A percentile compares a stretch with the other conserved stretches of the same genome.
These are phyloP conservation scores for Podosphaera xanthii DNA, from an alignment of 2,329 filamentous ascomycete genomes.

Conservation along the genomic window DNA sequence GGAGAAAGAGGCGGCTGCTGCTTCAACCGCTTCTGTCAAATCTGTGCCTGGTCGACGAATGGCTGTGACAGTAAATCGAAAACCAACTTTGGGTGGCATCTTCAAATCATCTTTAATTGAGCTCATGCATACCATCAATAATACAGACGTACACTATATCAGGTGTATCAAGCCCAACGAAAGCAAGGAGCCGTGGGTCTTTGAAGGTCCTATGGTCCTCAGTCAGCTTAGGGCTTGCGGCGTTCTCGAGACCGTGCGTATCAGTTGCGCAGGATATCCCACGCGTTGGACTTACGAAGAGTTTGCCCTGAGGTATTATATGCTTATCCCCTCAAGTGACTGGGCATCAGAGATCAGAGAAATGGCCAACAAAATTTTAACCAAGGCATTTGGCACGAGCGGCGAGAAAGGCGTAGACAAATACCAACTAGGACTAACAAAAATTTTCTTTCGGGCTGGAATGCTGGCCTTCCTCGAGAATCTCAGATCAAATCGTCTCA, in stretches of 20 bases:
- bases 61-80: conserved; percentile 78
- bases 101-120: conserved; percentile 98
- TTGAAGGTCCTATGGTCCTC: conserved; percentile 95
- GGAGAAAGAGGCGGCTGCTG: conserved; percentile 59
- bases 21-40: conserved; percentile 44
- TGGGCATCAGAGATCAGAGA: conserved; percentile 88
- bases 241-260: conserved; percentile 94
- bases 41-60: conserved; percentile 65
- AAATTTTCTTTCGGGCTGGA: conserved; percentile 97
- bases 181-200: conserved; percentile 89
- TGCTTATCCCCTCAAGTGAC: conserved; percentile 70
- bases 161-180: conserved; percentile 98
- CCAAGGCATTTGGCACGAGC: conserved; percentile 62
- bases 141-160: conserved; percentile 96
- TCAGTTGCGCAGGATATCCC: conserved; percentile 90
- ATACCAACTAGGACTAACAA: conserved; percentile 91
- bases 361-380: conserved; percentile 83
- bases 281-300: conserved; percentile 98
- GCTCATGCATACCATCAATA: conserved; percentile 93
- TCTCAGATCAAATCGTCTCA: conserved; percentile 68
- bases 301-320: conserved; percentile 93
- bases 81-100: conserved; percentile 90
- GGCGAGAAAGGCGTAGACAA: conserved; percentile 62
- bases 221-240: conserved; percentile 93
- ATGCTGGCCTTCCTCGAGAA: conserved; percentile 98